Evolutionary conservation across 2,329 filamentous ascomycete species (phyloP), one percentile per base, ranked within the genome.

Genomic region (Xylogone sp.): DNA sequence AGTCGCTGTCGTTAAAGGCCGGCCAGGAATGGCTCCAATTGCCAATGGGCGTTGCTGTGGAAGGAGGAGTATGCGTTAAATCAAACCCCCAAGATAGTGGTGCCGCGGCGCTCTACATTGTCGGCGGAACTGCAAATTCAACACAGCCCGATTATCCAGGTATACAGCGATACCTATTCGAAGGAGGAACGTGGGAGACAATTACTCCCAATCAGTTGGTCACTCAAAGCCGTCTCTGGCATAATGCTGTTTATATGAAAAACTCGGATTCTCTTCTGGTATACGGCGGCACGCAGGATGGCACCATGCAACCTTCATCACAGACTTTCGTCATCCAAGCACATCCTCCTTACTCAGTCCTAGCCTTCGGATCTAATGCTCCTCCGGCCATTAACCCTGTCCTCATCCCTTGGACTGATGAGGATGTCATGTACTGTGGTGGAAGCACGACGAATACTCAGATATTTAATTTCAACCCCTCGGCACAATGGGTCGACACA

Each of bases 281-380:
- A 21, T 97, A 92, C 65, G 88, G 86, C 27, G 93, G 93, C 44
- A 83, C 78, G 16, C 82, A 85, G 60, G 80, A 84, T 59, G 82
- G 81, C 21, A 72, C 71, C 29, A 68, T 71, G 8, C 69, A 72
- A 6, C 72, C 80, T 1, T 91, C 88, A 1, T 82, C 85, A 1
- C 79, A 90, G 59, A 93, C 90, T 0, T 96, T 92, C 62, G 77
- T 86, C 18, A 83, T 97, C 53, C 73, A 77, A 2, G 84, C 86
- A 1, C 76, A 76, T 4, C 71, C 78, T 27, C 88, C 90, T 0
- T 88, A 87, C 65, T 67, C 61, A 3, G 79, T 92, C 3, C 63
- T 73, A 9, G 77, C 87, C 1, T 83, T 76, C 62, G 73, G 76
- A 48, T 81, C 83, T 7, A 69, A 69, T 13, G 82, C 84, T 1